These are phyloP conservation scores for Zymoseptoria tritici DNA, from an alignment of 2,329 filamentous ascomycete species.

Conservation along the genomic window DNA sequence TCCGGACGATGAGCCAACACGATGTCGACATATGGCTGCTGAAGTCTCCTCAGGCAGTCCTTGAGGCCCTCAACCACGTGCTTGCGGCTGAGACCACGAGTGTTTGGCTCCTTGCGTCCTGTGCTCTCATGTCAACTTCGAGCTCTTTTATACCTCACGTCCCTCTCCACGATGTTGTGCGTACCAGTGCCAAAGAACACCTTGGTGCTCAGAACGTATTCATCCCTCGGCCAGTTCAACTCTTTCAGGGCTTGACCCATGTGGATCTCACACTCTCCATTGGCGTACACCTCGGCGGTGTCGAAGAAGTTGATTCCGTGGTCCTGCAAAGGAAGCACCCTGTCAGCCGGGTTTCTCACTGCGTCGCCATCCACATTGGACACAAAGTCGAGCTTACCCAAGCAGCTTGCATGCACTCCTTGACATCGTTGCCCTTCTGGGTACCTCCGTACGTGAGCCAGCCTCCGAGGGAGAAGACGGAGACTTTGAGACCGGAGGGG, in stretches of 20 bases:
- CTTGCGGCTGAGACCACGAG: slow-evolving; percentile 43
- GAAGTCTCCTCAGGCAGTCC: slow-evolving; percentile 50
- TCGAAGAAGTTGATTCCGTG: slow-evolving; percentile 44
- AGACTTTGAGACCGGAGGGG: slow-evolving; percentile 44
- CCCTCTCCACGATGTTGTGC: not conserved
- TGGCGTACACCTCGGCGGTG: slow-evolving; percentile 48
- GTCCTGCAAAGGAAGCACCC: slow-evolving; percentile 15
- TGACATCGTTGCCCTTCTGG: slow-evolving; percentile 44
- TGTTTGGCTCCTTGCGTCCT: slow-evolving; percentile 51
- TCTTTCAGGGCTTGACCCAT: slow-evolving; percentile 45
- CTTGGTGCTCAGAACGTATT: slow-evolving; percentile 38
- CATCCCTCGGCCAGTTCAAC: slow-evolving; percentile 42
- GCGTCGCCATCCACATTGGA: not conserved
- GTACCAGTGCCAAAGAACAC: slow-evolving; percentile 46
- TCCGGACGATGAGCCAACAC: slow-evolving; percentile 57
- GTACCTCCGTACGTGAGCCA: slow-evolving; percentile 44
- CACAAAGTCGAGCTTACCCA: slow-evolving; percentile 23
- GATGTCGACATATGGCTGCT: slow-evolving; percentile 60
- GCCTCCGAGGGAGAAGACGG: slow-evolving; percentile 43
- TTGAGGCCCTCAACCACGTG: slow-evolving; percentile 53
- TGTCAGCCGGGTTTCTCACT: not conserved
- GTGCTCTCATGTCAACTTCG: slow-evolving; percentile 5
- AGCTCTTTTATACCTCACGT: not conserved
- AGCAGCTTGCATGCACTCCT: slow-evolving; percentile 44
- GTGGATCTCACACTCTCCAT: slow-evolving; percentile 55